Evolutionary conservation across 164 flowering plant species (phyloP).

Genomic region (Umbilicus rupestris): DNA sequence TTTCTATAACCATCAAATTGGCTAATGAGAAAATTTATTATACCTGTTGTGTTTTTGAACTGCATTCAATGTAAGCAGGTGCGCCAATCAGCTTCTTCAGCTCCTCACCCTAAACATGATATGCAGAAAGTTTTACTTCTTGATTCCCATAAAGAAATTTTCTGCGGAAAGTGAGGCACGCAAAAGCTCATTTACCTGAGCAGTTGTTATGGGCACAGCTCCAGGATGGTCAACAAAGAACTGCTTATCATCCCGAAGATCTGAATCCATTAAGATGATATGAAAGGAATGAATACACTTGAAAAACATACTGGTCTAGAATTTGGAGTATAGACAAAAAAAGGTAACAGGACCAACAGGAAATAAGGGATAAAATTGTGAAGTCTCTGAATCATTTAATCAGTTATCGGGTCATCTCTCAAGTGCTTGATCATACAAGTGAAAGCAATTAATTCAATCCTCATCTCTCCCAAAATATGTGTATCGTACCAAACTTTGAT

Average conservation of each 20-base stretch:
- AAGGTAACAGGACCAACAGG: not conserved
- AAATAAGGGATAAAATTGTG: not conserved
- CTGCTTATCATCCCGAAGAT: slow-evolving; percentile 3
- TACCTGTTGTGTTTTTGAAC: slow-evolving; percentile 4
- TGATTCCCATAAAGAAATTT: not conserved
- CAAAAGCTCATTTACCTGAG: not conserved
- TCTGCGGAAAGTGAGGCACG: not conserved
- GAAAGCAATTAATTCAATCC: not conserved
- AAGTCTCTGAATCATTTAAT: not conserved
- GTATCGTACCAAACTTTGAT: too few species aligned
- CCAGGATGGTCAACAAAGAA: slow-evolving; percentile 7
- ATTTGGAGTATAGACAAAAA: not conserved
- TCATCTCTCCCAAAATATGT: too few species aligned
- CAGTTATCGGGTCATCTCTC: not conserved
- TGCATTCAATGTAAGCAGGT: slow-evolving; percentile 7
- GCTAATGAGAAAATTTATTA: not conserved
- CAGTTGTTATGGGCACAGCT: slow-evolving; percentile 4
- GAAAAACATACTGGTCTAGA: not conserved
- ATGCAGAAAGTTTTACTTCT: not conserved
- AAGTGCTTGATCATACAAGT: not conserved
- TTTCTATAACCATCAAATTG: not conserved
- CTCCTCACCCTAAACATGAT: not conserved
- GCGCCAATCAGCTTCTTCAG: slow-evolving; percentile 4
- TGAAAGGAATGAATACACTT: not conserved
- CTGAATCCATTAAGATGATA: not conserved